phyloP scores from a whole-genome alignment of 2,329 filamentous ascomycete species.

The Colletotrichum lupini region DNA sequence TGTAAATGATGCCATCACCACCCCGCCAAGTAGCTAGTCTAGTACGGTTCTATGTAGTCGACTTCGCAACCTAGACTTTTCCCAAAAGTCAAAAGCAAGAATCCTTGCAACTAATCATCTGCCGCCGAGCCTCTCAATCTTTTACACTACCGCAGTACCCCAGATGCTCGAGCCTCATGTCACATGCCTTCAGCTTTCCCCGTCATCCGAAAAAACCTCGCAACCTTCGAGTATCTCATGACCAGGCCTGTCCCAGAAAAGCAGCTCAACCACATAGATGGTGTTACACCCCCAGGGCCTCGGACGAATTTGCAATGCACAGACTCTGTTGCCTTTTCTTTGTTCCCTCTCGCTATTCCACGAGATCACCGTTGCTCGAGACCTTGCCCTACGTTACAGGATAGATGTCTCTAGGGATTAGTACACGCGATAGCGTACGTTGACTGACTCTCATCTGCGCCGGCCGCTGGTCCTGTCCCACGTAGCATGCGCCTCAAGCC shows the following conservation, averaged over 20 bases:
- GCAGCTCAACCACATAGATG: neutral
- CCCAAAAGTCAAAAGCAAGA: neutral
- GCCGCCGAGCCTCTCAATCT: neutral
- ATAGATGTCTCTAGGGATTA: neutral
- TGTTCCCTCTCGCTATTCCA: neutral
- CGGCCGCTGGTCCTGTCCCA: neutral
- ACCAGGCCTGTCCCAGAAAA: neutral
- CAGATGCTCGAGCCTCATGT: constrained; percentile 20
- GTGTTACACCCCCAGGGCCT: neutral
- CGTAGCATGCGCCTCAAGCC: neutral
- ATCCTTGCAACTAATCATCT: neutral
- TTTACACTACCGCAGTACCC: neutral
- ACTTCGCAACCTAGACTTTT: neutral
- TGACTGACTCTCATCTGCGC: neutral
- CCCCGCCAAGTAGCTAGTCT: neutral
- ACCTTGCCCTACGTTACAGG: neutral
- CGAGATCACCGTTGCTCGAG: neutral
- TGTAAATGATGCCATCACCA: constrained; percentile 12
- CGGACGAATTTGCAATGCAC: neutral
- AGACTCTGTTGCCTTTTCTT: neutral
- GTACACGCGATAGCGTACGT: neutral
- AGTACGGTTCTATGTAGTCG: neutral
- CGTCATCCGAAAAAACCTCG: neutral
- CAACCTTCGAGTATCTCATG: neutral
- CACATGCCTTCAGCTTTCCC: neutral